Percentiles rank a stretch among this genome's conserved stretches.
These are phyloP conservation scores for Aristolochia contorta DNA, from an alignment of 164 flowering plant species.

Conservation along the genomic window DNA sequence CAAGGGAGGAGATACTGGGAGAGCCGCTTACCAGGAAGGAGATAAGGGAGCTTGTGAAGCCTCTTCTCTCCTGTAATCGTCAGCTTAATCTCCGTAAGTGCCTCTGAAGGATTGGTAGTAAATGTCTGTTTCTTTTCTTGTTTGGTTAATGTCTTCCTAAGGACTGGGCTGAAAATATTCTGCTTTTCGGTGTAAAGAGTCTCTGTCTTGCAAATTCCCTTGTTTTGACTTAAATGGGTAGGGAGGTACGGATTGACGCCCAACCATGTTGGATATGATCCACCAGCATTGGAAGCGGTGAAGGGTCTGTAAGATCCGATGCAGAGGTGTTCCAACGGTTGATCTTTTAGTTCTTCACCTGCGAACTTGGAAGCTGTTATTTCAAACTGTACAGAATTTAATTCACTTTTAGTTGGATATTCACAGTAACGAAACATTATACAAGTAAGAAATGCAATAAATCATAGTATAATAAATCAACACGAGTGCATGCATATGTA, in stretches of 20 bases:
- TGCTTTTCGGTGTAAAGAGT: not conserved
- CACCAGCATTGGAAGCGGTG: conserved; percentile 84
- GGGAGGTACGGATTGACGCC: conserved; percentile 96
- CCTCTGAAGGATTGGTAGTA: not conserved
- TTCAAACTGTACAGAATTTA: too few species aligned
- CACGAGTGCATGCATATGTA: too few species aligned
- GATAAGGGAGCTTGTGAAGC: conserved; percentile 49
- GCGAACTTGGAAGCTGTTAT: too few species aligned
- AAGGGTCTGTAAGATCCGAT: conserved; percentile 72
- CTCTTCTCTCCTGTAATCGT: conserved; percentile 45
- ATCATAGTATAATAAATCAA: too few species aligned
- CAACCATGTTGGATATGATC: conserved; percentile 89
- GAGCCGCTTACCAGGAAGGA: conserved; percentile 61
- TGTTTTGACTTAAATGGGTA: conserved; percentile 13
- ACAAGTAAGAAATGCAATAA: too few species aligned
- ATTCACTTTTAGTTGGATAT: too few species aligned
- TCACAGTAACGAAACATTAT: too few species aligned
- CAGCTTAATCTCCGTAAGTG: conserved; percentile 89
- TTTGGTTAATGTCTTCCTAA: too few species aligned
- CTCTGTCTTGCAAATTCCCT: conserved; percentile 2
- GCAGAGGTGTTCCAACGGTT: conserved; percentile 90
- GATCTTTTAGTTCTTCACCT: conserved; percentile 19
- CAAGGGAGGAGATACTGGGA: conserved; percentile 71
- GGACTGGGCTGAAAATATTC: too few species aligned
- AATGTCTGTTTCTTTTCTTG: too few species aligned